These are phyloP conservation scores for Orbilia quercus DNA, from an alignment of 2,329 filamentous ascomycete genomes.

Conservation along the genomic window DNA sequence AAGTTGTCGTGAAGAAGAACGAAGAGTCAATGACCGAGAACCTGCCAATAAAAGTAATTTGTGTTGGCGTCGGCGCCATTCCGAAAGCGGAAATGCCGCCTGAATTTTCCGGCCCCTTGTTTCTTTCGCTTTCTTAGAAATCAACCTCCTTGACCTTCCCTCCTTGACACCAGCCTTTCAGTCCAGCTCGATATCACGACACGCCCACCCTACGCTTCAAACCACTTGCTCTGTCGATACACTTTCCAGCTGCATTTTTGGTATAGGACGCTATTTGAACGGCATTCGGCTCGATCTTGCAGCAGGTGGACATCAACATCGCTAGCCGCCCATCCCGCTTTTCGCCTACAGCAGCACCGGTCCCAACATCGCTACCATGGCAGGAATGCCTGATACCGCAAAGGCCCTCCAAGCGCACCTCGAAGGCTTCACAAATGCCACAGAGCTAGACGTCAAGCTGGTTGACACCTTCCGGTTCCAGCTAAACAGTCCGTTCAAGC, in stretches of 20 bases:
- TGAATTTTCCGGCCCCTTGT: conserved; percentile 37
- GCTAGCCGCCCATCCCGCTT: conserved; percentile 41
- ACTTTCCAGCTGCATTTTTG: not conserved
- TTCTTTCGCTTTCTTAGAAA: conserved; percentile 27
- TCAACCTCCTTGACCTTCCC: conserved; percentile 20
- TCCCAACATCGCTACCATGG: conserved; percentile 43
- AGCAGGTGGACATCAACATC: conserved; percentile 8
- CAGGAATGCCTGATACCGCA: conserved; percentile 56
- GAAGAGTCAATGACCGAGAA: not conserved
- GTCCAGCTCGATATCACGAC: conserved; percentile 18
- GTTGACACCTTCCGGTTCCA: conserved; percentile 56
- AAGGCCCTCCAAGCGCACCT: conserved; percentile 52
- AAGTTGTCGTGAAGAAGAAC: conserved; percentile 16
- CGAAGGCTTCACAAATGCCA: conserved; percentile 52
- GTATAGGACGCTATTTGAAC: not conserved
- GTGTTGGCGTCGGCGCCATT: conserved; percentile 5
- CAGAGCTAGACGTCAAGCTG: conserved; percentile 51
- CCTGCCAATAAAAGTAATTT: conserved; percentile 13
- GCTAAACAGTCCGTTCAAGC: conserved; percentile 47
- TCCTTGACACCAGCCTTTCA: not conserved
- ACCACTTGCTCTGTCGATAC: conserved; percentile 1
- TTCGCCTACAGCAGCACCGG: conserved; percentile 11
- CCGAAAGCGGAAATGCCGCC: conserved; percentile 28
- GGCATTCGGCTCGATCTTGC: not conserved
- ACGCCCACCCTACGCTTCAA: not conserved